phyloP scores from a whole-genome alignment of 2,329 filamentous ascomycete species.

The Pseudovirgaria hyperparasitica region DNA sequence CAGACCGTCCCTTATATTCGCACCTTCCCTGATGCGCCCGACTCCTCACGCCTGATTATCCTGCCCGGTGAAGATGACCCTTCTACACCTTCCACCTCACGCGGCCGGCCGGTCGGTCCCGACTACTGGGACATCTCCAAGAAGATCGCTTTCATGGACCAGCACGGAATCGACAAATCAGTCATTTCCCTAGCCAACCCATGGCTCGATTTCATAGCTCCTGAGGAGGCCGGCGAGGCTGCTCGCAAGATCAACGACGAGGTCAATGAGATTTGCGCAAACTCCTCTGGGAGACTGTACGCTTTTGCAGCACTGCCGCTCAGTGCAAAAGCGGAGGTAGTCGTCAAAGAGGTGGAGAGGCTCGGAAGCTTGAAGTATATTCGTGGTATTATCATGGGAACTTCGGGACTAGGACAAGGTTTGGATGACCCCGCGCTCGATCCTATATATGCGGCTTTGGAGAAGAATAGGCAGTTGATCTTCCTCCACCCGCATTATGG shows the following conservation, averaged over 20 bases:
- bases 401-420: slow-evolving; percentile 64
- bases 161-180: slow-evolving; percentile 67
- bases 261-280: slow-evolving; percentile 57
- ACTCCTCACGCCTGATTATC: slow-evolving; percentile 53
- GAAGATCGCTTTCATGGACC: slow-evolving; percentile 81
- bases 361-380: slow-evolving; percentile 52
- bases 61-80: slow-evolving; percentile 44
- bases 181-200: slow-evolving; percentile 86
- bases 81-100: slow-evolving; percentile 38
- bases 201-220: slow-evolving; percentile 74
- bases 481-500: slow-evolving; percentile 93
- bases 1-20: slow-evolving; percentile 58
- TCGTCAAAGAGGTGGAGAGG: slow-evolving; percentile 53
- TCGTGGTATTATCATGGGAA: slow-evolving; percentile 80
- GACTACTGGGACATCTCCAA: slow-evolving; percentile 71
- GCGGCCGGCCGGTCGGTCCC: slow-evolving; percentile 69
- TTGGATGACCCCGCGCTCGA: slow-evolving; percentile 67
- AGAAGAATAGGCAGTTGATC: slow-evolving; percentile 50
- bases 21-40: slow-evolving; percentile 40
- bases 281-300: slow-evolving; percentile 56
- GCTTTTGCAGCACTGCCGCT: slow-evolving; percentile 76
- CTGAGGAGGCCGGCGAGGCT: slow-evolving; percentile 47
- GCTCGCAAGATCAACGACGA: slow-evolving; percentile 65
- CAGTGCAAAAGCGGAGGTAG: slow-evolving; percentile 47
- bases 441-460: slow-evolving; percentile 58